Evolutionary conservation across 1,284 basidiomycete genomes (phyloP).

Genomic region (Trametes hirsuta): DNA sequence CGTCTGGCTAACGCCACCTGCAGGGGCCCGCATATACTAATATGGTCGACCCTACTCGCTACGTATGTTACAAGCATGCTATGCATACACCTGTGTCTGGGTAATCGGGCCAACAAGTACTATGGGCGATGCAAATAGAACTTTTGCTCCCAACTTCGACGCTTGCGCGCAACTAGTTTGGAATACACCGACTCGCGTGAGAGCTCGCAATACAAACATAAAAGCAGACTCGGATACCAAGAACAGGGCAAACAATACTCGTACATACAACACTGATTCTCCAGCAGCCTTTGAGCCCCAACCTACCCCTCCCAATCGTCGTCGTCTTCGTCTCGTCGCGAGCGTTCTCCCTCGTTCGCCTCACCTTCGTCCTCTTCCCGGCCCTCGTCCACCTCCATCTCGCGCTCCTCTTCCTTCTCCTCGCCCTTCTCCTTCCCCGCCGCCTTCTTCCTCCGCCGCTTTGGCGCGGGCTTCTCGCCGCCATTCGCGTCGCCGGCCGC

Average conservation of each 20-base stretch:
- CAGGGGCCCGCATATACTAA: no score
- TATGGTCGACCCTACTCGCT: no score
- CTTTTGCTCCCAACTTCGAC: no score
- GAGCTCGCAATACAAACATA: neutral
- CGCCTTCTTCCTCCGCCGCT: conserved; percentile 37
- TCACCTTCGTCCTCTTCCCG: conserved; percentile 19
- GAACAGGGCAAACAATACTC: neutral
- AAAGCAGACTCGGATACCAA: neutral
- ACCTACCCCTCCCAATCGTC: conserved; percentile 18
- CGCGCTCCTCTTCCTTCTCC: conserved; percentile 29
- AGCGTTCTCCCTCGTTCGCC: conserved; percentile 8
- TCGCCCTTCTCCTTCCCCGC: conserved; percentile 34
- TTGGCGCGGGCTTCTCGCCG: conserved; percentile 32
- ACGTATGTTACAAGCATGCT: no score
- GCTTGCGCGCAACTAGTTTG: no score
- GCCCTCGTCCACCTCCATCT: conserved; percentile 22
- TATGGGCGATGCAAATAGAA: no score
- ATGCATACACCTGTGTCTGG: no score
- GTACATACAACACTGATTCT: neutral
- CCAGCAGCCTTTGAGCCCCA: neutral
- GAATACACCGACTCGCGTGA: neutral
- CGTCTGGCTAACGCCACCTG: no score
- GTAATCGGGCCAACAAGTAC: no score
- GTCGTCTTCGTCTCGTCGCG: conserved; percentile 23
- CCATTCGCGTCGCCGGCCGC: conserved; percentile 34